Percentiles rank a stretch among this genome's conserved stretches.
These are phyloP conservation scores for Plasmodium vivax DNA, from an alignment of 169 alveolate species.

Conservation along the genomic window DNA sequence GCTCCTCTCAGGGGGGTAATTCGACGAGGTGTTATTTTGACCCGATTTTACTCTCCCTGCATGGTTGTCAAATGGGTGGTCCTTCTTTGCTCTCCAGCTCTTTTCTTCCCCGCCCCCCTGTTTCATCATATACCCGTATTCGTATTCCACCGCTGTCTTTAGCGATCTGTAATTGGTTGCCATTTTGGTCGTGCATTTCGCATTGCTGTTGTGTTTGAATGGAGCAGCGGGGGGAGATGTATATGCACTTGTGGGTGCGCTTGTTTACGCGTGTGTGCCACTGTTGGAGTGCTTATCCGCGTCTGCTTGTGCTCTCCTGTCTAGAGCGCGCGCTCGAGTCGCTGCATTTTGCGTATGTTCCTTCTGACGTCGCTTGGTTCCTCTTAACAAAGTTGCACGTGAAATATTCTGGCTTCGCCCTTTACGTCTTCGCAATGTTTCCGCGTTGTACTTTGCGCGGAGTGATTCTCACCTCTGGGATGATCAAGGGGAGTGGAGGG, in stretches of 20 bases:
- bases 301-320: not conserved
- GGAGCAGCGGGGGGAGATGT: not conserved
- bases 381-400: not conserved
- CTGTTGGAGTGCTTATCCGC: not conserved
- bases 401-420: not conserved
- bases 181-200: not conserved
- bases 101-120: not conserved
- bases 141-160: not conserved
- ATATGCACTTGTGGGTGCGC: not conserved
- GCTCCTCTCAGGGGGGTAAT: not conserved
- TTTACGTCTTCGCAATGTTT: not conserved
- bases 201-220: not conserved
- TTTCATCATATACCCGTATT: not conserved
- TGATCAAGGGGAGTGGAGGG: not conserved
- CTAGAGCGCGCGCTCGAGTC: not conserved
- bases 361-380: not conserved
- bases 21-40: not conserved
- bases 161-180: slow-evolving; percentile 8
- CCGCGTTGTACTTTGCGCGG: not conserved
- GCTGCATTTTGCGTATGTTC: not conserved
- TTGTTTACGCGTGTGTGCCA: not conserved
- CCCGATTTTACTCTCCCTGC: not conserved
- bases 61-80: not conserved
- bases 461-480: not conserved
- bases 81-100: not conserved